phyloP scores from a whole-genome alignment of 2,329 filamentous ascomycete species.

The Fusarium coffeatum region DNA sequence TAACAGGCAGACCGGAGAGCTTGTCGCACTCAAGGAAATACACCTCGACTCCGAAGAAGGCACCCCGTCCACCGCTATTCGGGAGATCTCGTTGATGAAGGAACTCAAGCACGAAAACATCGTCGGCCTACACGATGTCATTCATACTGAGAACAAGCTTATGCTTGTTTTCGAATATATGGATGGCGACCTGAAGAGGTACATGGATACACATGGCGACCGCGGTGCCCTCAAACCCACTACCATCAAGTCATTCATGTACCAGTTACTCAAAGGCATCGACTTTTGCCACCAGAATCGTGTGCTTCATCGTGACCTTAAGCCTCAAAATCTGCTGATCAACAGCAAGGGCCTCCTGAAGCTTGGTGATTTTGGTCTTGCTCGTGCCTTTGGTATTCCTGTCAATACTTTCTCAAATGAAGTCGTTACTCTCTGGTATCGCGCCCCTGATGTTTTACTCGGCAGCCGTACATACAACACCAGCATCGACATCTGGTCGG shows the following conservation, averaged over 20 bases:
- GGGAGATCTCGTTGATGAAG: slow-evolving; percentile 99
- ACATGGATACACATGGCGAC: slow-evolving; percentile 95
- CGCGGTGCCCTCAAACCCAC: slow-evolving; percentile 87
- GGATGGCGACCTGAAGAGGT: slow-evolving; percentile 98
- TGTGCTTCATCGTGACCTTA: slow-evolving; percentile 93
- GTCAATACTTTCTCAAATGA: slow-evolving; percentile 99
- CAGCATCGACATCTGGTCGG: slow-evolving; percentile 99
- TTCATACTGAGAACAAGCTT: slow-evolving; percentile 99
- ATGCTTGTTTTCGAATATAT: slow-evolving; percentile 99
- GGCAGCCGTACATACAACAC: slow-evolving; percentile 98
- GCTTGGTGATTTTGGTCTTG: slow-evolving; percentile 93
- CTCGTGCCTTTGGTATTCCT: slow-evolving; percentile 93
- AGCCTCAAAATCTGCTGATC: slow-evolving; percentile 96
- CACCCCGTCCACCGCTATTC: slow-evolving; percentile 95
- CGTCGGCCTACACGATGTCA: slow-evolving; percentile 96
- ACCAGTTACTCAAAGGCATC: slow-evolving; percentile 93
- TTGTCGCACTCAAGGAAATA: slow-evolving; percentile 97
- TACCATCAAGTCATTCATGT: slow-evolving; percentile 99
- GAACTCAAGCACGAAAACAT: slow-evolving; percentile 99
- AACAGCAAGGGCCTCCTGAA: slow-evolving; percentile 92
- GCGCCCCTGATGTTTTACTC: slow-evolving; percentile 93
- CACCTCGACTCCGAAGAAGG: slow-evolving; percentile 99
- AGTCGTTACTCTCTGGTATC: slow-evolving; percentile 97
- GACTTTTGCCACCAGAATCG: slow-evolving; percentile 98
- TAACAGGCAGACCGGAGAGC: slow-evolving; percentile 95